Evolutionary conservation across 164 flowering plant species (phyloP).

Genomic region (Aristolochia contorta): DNA sequence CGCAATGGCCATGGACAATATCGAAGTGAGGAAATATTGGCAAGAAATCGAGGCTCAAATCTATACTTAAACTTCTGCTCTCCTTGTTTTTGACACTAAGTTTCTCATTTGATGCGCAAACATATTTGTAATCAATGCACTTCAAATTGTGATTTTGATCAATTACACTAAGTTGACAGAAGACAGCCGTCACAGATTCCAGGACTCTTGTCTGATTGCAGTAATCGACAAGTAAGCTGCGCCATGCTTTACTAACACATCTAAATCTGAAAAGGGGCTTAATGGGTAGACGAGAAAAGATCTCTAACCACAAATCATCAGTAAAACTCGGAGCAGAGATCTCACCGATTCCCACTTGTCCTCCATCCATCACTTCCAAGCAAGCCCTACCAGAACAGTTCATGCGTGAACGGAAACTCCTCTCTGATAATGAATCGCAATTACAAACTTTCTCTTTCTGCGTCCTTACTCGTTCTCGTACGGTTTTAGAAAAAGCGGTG

Average conservation of each 20-base stretch:
- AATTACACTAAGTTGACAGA: neutral
- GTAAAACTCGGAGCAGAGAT: neutral
- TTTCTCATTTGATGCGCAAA: neutral
- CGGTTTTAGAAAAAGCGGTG: too few relatives aligned
- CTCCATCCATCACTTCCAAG: too few relatives aligned
- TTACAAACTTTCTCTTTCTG: too few relatives aligned
- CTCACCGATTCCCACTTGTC: too few relatives aligned
- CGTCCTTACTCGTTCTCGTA: too few relatives aligned
- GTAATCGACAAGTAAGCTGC: neutral
- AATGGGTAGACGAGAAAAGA: neutral
- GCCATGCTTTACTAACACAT: neutral
- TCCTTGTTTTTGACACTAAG: neutral
- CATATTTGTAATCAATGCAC: neutral
- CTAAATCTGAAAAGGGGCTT: neutral
- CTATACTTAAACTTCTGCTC: neutral
- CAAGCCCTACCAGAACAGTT: too few relatives aligned
- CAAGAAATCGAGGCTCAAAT: slow-evolving; percentile 3
- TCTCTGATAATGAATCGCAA: too few relatives aligned
- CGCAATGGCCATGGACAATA: neutral
- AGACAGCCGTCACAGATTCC: neutral
- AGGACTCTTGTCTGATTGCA: neutral
- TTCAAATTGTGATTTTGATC: neutral
- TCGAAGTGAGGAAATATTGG: neutral
- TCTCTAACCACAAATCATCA: neutral
- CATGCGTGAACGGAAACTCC: too few relatives aligned